Base-by-base conservation (phyloP, 768 basidiomycete species). In the Coprinellus micaceus region DNA sequence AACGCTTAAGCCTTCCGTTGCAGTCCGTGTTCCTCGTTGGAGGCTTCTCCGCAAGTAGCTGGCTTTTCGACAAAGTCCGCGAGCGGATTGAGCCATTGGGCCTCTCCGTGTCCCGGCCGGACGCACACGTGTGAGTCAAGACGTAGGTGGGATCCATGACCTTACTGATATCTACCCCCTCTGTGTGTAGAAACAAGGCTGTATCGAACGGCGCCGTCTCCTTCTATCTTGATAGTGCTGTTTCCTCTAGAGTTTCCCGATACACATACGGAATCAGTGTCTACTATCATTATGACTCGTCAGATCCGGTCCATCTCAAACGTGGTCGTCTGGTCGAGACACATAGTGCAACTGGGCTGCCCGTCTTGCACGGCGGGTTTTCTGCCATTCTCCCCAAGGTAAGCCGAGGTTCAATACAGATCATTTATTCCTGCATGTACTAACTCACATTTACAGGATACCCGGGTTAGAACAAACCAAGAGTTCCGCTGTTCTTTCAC, bases 41-140 rank as follows among this genome's bases (percentile, higher is more conserved):
- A 22, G 83, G 82, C 0, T 84, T 84, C 63, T 77, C 80, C 9
- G 80, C 82, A 1, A 83, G 77, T 55, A 77, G 82, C 50, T 84
- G 78, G 73, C 63, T 85, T 17, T 79, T 74, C 61, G 65, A 69
- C 3, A 69, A 71, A 50, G 73, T 84, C 2, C 74, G 74, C 41
- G 66, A 62, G 47, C 61, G 67, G 6, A 67, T 84, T 10, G 69
- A 69, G 5, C 60, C 69, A 1, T 61, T 71, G 0, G 73, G 74
- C 19, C 61, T 82, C 44, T 70, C 64, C 26, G 63, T 84, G 12
- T 73, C 74, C 49, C 73, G 80, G 6, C 83, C 82, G 0, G 81
- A 83, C 55, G 77, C 73, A 33, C 78, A 82, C 57, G 71, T 82
- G 83, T 84, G 59, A 43, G 80, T 69, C n/a, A n/a, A 12, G 22